phyloP scores from a whole-genome alignment of 2,329 filamentous ascomycete species.

The Fusarium robinianum region DNA sequence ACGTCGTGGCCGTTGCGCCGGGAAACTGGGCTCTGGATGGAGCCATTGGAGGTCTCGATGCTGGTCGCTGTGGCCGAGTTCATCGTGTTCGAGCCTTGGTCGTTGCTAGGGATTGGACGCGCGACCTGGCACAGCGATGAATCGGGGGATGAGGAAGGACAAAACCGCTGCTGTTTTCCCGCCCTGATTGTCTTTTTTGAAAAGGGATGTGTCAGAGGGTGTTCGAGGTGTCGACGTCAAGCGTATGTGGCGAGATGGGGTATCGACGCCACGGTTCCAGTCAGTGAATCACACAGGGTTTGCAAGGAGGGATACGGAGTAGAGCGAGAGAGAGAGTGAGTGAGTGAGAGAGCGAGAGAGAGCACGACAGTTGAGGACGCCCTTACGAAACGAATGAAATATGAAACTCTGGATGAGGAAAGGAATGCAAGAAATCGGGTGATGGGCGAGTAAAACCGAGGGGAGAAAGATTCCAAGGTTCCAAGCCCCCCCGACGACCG shows the following conservation, averaged over 20 bases:
- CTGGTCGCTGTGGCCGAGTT: slow-evolving; percentile 48
- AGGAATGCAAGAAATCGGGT: slow-evolving; percentile 30
- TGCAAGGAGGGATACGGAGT: too few species aligned
- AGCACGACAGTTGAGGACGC: slow-evolving; percentile 20
- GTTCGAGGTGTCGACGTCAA: slow-evolving; percentile 23
- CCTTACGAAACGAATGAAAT: slow-evolving; percentile 7
- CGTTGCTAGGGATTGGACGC: slow-evolving; percentile 20
- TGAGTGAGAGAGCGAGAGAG: too few species aligned
- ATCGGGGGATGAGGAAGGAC: slow-evolving; percentile 1
- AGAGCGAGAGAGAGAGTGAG: too few species aligned
- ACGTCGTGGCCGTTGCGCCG: slow-evolving; percentile 36
- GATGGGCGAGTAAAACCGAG: slow-evolving; percentile 18
- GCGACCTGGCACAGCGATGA: slow-evolving; percentile 1
- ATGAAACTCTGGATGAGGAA: slow-evolving; percentile 17
- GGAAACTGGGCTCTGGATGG: slow-evolving; percentile 27
- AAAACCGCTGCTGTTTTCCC: not conserved
- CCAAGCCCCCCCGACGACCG: slow-evolving; percentile 14
- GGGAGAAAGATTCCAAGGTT: slow-evolving; percentile 16
- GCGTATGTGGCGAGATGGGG: slow-evolving; percentile 14
- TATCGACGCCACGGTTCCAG: slow-evolving; percentile 25
- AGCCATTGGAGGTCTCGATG: slow-evolving; percentile 39
- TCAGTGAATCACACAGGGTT: slow-evolving; percentile 20
- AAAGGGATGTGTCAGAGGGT: too few species aligned
- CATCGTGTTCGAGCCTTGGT: slow-evolving; percentile 39
- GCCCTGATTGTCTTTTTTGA: too few species aligned